A percentile compares a stretch with the other conserved stretches of the same genome.
Conservation (phyloP, 108 stramenopile species). For the Craspedostauros australis region DNA sequence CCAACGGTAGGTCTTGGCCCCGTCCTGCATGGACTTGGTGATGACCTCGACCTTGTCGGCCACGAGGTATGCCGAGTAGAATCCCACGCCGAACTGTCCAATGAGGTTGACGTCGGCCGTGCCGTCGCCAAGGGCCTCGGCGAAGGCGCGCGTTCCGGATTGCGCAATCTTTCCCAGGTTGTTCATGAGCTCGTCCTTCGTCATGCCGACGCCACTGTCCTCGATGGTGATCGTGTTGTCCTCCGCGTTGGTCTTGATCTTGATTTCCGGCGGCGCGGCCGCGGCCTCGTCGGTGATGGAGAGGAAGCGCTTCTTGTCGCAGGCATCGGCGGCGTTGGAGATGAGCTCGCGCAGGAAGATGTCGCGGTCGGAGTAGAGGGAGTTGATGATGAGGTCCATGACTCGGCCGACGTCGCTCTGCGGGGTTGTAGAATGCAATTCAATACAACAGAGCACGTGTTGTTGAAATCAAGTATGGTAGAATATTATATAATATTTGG, state of each 20-base stretch:
- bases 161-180: conserved; percentile 96
- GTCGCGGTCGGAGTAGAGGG: conserved; percentile 85
- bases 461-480: too few species aligned
- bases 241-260: conserved; percentile 61
- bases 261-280: conserved; percentile 53
- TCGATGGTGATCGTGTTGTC: conserved; percentile 87
- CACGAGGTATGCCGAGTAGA: conserved; percentile 97
- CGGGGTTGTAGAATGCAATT: too few species aligned
- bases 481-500: conserved; percentile 70
- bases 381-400: conserved; percentile 99
- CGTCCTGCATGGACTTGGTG: conserved; percentile 78
- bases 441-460: too few species aligned
- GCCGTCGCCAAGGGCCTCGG: conserved; percentile 82
- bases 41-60: conserved; percentile 92
- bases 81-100: conserved; percentile 99
- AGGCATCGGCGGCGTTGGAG: conserved; percentile 94
- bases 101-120: conserved; percentile 84
- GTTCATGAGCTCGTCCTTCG: conserved; percentile 86
- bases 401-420: conserved; percentile 92
- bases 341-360: conserved; percentile 83
- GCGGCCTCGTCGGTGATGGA: conserved; percentile 39
- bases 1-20: conserved; percentile 63
- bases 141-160: conserved; percentile 81
- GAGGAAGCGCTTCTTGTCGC: conserved; percentile 99
- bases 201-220: conserved; percentile 96